Percentiles rank a stretch among this genome's conserved stretches.
Conservation (phyloP, 1,284 basidiomycete genomes). For the Cutaneotrichosporon sp. region DNA sequence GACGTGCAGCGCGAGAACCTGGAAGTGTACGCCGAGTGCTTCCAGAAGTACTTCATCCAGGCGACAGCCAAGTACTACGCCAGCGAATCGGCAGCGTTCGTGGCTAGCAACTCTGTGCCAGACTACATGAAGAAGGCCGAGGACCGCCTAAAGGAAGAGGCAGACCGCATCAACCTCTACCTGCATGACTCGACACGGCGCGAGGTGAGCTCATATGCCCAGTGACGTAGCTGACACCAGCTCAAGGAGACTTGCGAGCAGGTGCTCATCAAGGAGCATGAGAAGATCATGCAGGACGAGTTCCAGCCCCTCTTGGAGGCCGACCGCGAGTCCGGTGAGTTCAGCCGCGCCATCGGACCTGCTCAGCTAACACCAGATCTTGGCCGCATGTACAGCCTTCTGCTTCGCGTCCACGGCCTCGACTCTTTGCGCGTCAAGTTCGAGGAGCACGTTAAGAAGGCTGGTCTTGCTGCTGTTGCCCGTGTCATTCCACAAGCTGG, state of each 20-base stretch:
- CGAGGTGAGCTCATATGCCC: conserved; percentile 48
- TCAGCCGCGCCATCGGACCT: neutral
- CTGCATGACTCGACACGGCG: conserved; percentile 83
- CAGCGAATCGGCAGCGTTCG: conserved; percentile 83
- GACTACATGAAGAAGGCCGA: conserved; percentile 98
- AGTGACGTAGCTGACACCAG: conserved; percentile 27
- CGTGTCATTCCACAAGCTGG: conserved; percentile 60
- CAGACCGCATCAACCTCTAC: conserved; percentile 91
- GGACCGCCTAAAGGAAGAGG: conserved; percentile 85
- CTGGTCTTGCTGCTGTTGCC: conserved; percentile 76
- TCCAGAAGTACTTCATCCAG: conserved; percentile 82
- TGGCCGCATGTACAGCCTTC: conserved; percentile 88
- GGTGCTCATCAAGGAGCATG: conserved; percentile 84
- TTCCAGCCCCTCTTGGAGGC: conserved; percentile 89
- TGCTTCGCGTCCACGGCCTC: conserved; percentile 85
- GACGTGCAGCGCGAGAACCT: conserved; percentile 58
- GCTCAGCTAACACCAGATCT: conserved; percentile 56
- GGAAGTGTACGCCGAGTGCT: conserved; percentile 88
- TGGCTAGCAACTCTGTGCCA: conserved; percentile 82
- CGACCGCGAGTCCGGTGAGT: conserved; percentile 71
- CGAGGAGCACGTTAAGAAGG: conserved; percentile 88
- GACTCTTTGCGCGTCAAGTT: conserved; percentile 90
- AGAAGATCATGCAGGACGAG: conserved; percentile 84
- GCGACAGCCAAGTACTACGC: conserved; percentile 90
- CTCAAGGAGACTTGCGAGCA: conserved; percentile 88